Evolutionary conservation across 2,329 filamentous ascomycete species (phyloP).

Genomic region (Aspergillus sp.): DNA sequence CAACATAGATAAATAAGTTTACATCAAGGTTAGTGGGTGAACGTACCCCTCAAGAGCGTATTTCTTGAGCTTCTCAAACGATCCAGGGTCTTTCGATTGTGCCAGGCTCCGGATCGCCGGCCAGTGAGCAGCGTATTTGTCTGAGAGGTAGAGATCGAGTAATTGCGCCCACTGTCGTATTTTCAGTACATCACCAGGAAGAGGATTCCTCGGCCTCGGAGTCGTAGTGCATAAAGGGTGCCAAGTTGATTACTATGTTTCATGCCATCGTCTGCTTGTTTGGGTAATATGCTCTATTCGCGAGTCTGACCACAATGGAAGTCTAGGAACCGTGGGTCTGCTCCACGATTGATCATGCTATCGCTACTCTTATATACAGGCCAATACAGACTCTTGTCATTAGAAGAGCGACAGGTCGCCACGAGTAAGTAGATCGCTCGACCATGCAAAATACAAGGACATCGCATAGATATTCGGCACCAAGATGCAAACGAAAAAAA

Average conservation of each 20-base stretch:
- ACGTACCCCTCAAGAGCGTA: constrained; percentile 14
- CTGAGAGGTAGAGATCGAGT: constrained; percentile 14
- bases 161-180: constrained; percentile 13
- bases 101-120: constrained; percentile 8
- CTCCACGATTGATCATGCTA: neutral
- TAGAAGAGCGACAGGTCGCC: neutral
- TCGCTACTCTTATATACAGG: neutral
- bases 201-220: neutral
- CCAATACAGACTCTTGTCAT: neutral
- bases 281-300: neutral
- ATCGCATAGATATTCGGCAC: neutral
- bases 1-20: neutral
- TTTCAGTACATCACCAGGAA: neutral
- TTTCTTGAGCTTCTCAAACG: constrained; percentile 13
- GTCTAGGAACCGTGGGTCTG: neutral
- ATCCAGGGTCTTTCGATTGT: neutral
- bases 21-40: neutral
- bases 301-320: neutral
- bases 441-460: neutral
- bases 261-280: neutral
- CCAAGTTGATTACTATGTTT: neutral
- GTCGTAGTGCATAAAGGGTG: neutral
- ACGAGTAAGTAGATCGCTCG: neutral
- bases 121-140: constrained; percentile 9
- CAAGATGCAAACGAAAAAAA: neutral